Conservation (phyloP, 2,329 filamentous ascomycete genomes). For the Xylariomycetidae sp. region DNA sequence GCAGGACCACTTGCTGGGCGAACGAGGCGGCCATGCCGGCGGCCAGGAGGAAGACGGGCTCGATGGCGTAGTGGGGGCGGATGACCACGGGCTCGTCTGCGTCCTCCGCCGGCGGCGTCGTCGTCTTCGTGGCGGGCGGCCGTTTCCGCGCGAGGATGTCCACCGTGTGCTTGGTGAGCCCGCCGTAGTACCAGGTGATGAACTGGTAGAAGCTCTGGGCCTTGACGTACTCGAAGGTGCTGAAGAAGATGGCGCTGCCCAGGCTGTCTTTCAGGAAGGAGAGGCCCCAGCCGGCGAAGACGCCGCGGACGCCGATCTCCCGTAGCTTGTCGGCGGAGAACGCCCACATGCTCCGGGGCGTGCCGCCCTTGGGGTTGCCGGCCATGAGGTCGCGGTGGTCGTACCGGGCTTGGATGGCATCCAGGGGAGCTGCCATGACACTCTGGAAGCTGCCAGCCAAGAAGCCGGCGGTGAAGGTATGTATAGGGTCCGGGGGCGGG, state of each 20-base stretch:
- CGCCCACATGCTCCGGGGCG: slow-evolving; percentile 62
- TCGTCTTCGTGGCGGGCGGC: slow-evolving; percentile 20
- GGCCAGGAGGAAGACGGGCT: slow-evolving; percentile 64
- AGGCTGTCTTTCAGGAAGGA: slow-evolving; percentile 64
- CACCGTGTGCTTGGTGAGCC: slow-evolving; percentile 45
- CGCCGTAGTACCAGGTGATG: slow-evolving; percentile 64
- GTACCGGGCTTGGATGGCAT: slow-evolving; percentile 69
- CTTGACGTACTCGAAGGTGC: slow-evolving; percentile 70
- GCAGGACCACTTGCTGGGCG: slow-evolving; percentile 62
- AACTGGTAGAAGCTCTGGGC: slow-evolving; percentile 68
- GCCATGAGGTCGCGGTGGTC: slow-evolving; percentile 48
- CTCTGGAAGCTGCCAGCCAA: slow-evolving; percentile 65
- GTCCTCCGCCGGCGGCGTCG: slow-evolving; percentile 6
- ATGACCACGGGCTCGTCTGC: slow-evolving; percentile 43
- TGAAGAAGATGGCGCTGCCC: slow-evolving; percentile 67
- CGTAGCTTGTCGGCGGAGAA: slow-evolving; percentile 61
- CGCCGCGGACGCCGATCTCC: slow-evolving; percentile 66
- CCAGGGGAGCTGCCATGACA: slow-evolving; percentile 65
- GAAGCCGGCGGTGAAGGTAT: slow-evolving; percentile 65
- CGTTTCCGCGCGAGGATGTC: slow-evolving; percentile 43
- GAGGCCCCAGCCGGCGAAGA: slow-evolving; percentile 68
- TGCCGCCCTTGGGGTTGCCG: slow-evolving; percentile 31
- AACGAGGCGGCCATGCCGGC: slow-evolving; percentile 65
- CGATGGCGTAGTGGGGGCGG: slow-evolving; percentile 67
- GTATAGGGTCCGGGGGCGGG: slow-evolving; percentile 56